Conservation (phyloP, 306 rosid genomes). For the Prunus salicina region DNA sequence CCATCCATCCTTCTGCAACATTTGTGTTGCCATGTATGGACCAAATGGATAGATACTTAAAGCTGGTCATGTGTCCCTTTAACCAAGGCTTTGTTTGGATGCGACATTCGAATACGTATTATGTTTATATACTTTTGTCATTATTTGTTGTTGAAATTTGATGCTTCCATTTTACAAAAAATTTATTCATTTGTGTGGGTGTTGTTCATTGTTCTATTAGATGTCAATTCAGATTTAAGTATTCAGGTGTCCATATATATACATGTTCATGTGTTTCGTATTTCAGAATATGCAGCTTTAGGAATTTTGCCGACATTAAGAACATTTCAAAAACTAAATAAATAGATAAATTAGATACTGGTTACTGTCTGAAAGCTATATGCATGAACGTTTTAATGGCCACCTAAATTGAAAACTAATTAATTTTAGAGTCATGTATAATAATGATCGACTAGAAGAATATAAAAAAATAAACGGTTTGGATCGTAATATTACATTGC, state of each 20-base stretch:
- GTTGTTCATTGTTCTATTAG: background rate
- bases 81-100: slow-evolving; percentile 28
- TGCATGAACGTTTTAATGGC: too few relatives aligned
- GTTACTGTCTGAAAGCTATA: too few relatives aligned
- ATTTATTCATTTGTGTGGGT: background rate
- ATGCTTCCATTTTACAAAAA: slow-evolving; percentile 7
- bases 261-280: background rate
- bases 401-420: too few relatives aligned
- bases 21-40: slow-evolving; percentile 24
- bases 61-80: slow-evolving; percentile 30
- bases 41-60: slow-evolving; percentile 25
- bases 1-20: slow-evolving; percentile 17
- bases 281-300: background rate
- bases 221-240: background rate
- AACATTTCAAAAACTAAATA: background rate
- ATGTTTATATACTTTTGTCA: slow-evolving; percentile 5
- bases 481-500: too few relatives aligned
- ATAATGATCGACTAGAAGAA: too few relatives aligned
- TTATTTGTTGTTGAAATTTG: slow-evolving; percentile 15
- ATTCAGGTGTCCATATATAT: background rate
- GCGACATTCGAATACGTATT: slow-evolving; percentile 11
- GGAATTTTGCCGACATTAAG: background rate
- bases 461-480: too few relatives aligned
- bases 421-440: too few relatives aligned
- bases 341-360: background rate